These are phyloP conservation scores for Aspergillus sp. DNA, from an alignment of 2,329 filamentous ascomycete genomes.

Conservation along the genomic window DNA sequence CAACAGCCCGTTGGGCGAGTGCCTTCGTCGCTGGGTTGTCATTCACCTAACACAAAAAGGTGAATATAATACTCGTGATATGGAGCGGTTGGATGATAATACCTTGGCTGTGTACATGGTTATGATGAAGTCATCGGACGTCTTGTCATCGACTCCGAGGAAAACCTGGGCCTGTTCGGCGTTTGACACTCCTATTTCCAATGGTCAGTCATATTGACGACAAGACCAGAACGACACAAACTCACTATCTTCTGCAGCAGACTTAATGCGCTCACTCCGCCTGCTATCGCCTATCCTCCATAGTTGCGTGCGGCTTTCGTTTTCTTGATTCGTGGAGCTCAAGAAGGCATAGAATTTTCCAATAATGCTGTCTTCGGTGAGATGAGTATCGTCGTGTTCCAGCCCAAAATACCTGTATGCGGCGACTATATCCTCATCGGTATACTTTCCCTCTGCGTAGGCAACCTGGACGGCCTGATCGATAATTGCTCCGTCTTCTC, in stretches of 20 bases:
- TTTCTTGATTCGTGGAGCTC: slow-evolving; percentile 48
- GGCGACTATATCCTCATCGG: slow-evolving; percentile 47
- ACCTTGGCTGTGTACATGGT: slow-evolving; percentile 52
- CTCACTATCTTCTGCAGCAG: slow-evolving; percentile 49
- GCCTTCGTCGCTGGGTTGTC: slow-evolving; percentile 45
- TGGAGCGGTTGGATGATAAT: slow-evolving; percentile 2
- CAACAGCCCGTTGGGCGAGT: slow-evolving; percentile 48
- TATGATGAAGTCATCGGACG: slow-evolving; percentile 50
- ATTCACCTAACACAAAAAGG: slow-evolving; percentile 30
- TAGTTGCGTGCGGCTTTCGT: slow-evolving; percentile 49
- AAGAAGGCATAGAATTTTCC: slow-evolving; percentile 53
- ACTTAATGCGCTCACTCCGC: slow-evolving; percentile 50
- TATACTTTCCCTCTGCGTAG: slow-evolving; percentile 51
- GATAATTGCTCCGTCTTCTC: slow-evolving; percentile 46
- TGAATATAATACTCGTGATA: not conserved
- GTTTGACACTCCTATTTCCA: slow-evolving; percentile 45
- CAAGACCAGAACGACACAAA: slow-evolving; percentile 1
- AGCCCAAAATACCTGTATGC: slow-evolving; percentile 56
- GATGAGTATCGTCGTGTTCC: slow-evolving; percentile 33
- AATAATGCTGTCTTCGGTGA: slow-evolving; percentile 54
- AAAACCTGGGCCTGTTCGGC: slow-evolving; percentile 57
- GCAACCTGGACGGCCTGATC: slow-evolving; percentile 50
- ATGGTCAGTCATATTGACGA: slow-evolving; percentile 2
- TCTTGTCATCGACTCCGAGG: slow-evolving; percentile 45
- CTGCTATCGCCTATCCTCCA: slow-evolving; percentile 53